Evolutionary conservation across 169 alveolate genomes (phyloP).

Genomic region (Theileria equi): DNA sequence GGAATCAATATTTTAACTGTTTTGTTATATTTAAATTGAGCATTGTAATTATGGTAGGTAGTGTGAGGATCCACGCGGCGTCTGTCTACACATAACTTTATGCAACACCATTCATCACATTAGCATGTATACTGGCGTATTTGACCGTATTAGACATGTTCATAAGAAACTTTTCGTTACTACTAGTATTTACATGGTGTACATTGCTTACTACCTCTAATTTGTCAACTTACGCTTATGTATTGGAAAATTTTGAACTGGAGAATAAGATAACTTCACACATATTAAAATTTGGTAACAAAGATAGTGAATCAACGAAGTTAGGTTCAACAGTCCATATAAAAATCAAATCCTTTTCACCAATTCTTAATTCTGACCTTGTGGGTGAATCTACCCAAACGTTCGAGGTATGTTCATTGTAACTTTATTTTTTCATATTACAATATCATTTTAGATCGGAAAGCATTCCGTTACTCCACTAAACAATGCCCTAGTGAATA

Average conservation of each 20-base stretch:
- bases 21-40: no score
- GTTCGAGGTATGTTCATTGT: constrained; percentile 15
- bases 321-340: constrained; percentile 29
- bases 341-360: constrained; percentile 44
- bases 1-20: no score
- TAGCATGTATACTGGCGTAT: no score
- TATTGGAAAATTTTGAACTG: constrained; percentile 18
- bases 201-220: no score
- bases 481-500: constrained; percentile 66
- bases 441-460: constrained; percentile 57
- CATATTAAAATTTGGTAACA: constrained; percentile 44
- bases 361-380: constrained; percentile 22
- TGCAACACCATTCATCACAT: no score
- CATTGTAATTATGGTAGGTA: no score
- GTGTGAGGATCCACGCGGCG: no score
- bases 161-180: no score
- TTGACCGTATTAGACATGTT: no score
- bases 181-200: no score
- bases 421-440: neutral
- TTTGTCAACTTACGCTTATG: constrained; percentile 17
- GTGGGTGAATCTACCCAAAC: constrained; percentile 25
- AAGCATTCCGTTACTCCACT: constrained; percentile 67
- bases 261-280: constrained; percentile 16
- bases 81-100: no score
- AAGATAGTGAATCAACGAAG: constrained; percentile 5